Evolutionary conservation across 768 basidiomycete genomes (phyloP), one percentile per base, ranked within the genome.

Genomic region (Crepidotus variabilis): DNA sequence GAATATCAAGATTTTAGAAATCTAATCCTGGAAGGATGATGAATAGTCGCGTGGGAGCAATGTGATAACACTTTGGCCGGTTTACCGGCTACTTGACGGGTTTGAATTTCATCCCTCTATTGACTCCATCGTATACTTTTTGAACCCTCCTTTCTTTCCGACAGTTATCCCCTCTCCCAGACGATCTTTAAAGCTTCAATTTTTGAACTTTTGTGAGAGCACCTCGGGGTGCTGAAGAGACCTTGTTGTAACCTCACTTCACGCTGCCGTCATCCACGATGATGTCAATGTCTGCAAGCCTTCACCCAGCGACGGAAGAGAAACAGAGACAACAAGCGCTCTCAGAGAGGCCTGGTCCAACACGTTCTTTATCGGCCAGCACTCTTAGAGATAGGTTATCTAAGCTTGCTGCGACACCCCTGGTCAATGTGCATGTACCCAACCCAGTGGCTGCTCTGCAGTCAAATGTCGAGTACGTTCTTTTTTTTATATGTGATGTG

Each of bases 391-490:
- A 84, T 21, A 76, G 77, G 35, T 72, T 92, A 18, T 81, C 84
- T n/a, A 81, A 79, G 63, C 66, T 88, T 28, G 76, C 82, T 0
- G 67, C 79, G n/a, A 36, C 51, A 9, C 77, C 84, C 0, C 84
- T 83, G 13, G 62, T 87, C 54, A 76, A 60, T 55, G 66, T 87
- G 55, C 76, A 60, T 56, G 66, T 69, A 22, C 61, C 66, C 8
- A 71, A 79, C 45, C 85, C 86, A 13, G 84, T 89, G 43, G 82
- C 79, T 22, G 81, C 83, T 24, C 75, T 90, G 13, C 84, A 86
- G 61, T 80, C 85, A n/a, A 86, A 85, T 63, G 84, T 91, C 72
- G 79, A 89, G 89, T 90, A 70, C 62, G 85, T 79, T 52, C 60
- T 28, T 2, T 54, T 16, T 23, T 23, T n/a, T 32, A 34, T 23